Conservation (phyloP, 768 basidiomycete genomes). For the Naganishia randhawae region DNA sequence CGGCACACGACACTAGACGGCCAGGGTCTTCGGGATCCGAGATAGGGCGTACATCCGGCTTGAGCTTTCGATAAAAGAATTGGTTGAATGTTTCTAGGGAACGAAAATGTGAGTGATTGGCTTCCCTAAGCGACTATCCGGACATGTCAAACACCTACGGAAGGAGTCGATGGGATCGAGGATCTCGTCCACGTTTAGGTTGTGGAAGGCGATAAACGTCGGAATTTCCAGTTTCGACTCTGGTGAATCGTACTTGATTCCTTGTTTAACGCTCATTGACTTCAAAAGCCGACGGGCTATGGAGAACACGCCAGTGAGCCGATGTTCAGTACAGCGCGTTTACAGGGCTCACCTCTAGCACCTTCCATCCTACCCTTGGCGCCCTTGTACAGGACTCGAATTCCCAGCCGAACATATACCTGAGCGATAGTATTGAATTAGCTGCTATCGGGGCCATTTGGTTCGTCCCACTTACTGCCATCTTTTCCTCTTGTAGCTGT, state of each 20-base stretch:
- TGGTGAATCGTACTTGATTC: slow-evolving; percentile 82
- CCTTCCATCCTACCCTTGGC: slow-evolving; percentile 86
- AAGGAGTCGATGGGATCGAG: slow-evolving; percentile 76
- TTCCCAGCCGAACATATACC: slow-evolving; percentile 82
- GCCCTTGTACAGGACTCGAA: slow-evolving; percentile 84
- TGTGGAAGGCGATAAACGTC: slow-evolving; percentile 83
- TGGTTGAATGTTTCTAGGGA: slow-evolving; percentile 81
- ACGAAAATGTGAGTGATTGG: background rate
- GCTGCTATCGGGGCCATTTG: background rate
- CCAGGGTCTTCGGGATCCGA: slow-evolving; percentile 69
- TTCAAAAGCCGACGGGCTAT: slow-evolving; percentile 78
- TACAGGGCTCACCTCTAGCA: slow-evolving; percentile 61
- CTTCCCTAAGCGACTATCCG: background rate
- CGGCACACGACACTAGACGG: slow-evolving; percentile 81
- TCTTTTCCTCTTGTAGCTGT: slow-evolving; percentile 91
- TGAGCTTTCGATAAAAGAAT: slow-evolving; percentile 84
- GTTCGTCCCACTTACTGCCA: slow-evolving; percentile 54
- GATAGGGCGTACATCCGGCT: slow-evolving; percentile 71
- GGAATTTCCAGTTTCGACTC: slow-evolving; percentile 80
- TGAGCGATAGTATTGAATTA: background rate
- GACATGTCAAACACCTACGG: slow-evolving; percentile 56
- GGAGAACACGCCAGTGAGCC: slow-evolving; percentile 4
- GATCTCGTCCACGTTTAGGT: slow-evolving; percentile 76
- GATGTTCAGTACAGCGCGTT: slow-evolving; percentile 1
- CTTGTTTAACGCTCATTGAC: slow-evolving; percentile 88